phyloP scores from a whole-genome alignment of 2,329 filamentous ascomycete genomes.

The Colletotrichum australisinense region DNA sequence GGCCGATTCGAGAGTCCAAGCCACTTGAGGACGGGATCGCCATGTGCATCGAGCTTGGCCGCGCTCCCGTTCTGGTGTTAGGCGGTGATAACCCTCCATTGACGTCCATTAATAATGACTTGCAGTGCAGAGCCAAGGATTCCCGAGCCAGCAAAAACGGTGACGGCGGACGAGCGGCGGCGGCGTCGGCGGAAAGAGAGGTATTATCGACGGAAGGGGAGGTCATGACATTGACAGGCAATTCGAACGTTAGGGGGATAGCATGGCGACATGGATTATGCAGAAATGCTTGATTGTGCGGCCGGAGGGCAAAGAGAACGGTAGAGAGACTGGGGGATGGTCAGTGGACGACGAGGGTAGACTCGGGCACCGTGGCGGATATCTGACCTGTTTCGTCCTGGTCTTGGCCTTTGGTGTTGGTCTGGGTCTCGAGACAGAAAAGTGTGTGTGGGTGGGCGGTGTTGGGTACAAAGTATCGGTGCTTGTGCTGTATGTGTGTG shows the following conservation, averaged over 20 bases:
- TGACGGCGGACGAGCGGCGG: neutral
- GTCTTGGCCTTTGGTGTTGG: constrained; percentile 3
- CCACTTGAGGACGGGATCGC: constrained; percentile 25
- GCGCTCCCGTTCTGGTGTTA: neutral
- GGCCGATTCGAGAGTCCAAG: constrained; percentile 22
- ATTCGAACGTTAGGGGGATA: neutral
- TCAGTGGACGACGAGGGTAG: neutral
- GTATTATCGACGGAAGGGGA: neutral
- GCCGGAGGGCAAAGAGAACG: constrained; percentile 6
- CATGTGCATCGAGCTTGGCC: constrained; percentile 22
- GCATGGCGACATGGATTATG: constrained; percentile 22
- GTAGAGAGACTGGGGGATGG: constrained; percentile 3
- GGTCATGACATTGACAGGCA: neutral
- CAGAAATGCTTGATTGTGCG: constrained; percentile 23
- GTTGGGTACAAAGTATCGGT: neutral
- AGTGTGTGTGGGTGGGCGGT: neutral
- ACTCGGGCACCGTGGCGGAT: constrained; percentile 18
- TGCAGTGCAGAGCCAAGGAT: constrained; percentile 28
- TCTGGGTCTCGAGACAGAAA: neutral
- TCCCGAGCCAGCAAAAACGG: constrained; percentile 5
- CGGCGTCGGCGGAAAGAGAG: neutral
- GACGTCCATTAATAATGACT: constrained; percentile 14
- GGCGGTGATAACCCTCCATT: neutral
- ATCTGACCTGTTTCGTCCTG: constrained; percentile 31
- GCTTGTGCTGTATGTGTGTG: neutral